phyloP scores from a whole-genome alignment of 345 rosid genomes.

The Laguncularia racemosa region DNA sequence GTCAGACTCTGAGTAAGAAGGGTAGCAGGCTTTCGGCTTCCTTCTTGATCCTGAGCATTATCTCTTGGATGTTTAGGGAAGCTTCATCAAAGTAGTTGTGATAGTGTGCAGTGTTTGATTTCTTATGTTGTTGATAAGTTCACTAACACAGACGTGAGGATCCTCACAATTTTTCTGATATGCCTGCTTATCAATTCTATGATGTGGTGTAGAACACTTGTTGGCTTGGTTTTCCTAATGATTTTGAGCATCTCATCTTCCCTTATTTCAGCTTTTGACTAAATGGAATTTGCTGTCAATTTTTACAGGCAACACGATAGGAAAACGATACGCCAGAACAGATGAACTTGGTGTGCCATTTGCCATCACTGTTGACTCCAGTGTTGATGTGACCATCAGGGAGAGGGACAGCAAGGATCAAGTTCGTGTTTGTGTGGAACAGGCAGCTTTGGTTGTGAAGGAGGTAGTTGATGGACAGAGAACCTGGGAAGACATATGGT shows the following conservation, averaged over 20 bases:
- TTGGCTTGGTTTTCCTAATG: neutral
- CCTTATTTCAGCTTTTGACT: neutral
- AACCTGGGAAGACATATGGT: constrained; percentile 79
- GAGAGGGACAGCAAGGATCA: constrained; percentile 96
- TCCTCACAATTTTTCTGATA: too few species aligned
- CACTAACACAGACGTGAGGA: neutral
- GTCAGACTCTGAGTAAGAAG: too few species aligned
- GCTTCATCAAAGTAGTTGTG: too few species aligned
- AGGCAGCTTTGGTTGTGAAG: constrained; percentile 61
- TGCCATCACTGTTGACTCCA: constrained; percentile 79
- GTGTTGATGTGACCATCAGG: constrained; percentile 65
- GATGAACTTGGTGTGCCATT: constrained; percentile 97
- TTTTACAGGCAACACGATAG: constrained; percentile 75
- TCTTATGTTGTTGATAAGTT: too few species aligned
- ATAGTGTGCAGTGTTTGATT: too few species aligned
- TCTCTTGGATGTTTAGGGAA: too few species aligned
- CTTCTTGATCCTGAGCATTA: too few species aligned
- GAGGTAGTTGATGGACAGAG: constrained; percentile 56
- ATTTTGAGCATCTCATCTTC: neutral
- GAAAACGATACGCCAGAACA: constrained; percentile 88
- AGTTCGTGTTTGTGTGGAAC: constrained; percentile 55
- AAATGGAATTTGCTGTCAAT: neutral
- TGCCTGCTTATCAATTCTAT: neutral
- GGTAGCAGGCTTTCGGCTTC: too few species aligned
- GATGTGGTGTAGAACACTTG: neutral